phyloP scores from a whole-genome alignment of 352 stramenopile genomes.

The Blastocystis hominis region DNA sequence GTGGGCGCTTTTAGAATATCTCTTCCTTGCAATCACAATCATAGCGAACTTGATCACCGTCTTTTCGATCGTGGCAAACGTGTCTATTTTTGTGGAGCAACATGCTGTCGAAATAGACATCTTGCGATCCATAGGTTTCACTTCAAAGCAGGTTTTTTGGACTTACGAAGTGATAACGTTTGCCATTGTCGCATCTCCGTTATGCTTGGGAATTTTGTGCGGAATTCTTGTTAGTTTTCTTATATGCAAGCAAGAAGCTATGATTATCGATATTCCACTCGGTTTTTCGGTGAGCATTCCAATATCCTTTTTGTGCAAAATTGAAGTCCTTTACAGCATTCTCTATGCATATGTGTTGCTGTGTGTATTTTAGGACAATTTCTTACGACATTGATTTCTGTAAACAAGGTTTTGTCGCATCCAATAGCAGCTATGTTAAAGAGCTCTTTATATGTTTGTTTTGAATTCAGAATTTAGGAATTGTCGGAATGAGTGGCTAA shows the following conservation, averaged over 20 bases:
- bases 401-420: not conserved
- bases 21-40: not conserved
- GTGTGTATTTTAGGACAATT: not conserved
- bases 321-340: not conserved
- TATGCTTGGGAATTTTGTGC: not conserved
- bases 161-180: not conserved
- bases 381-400: not conserved
- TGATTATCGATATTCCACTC: constrained; percentile 7
- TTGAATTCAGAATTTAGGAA: no score
- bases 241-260: not conserved
- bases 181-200: not conserved
- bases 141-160: not conserved
- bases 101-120: not conserved
- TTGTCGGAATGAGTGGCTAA: no score
- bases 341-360: not conserved
- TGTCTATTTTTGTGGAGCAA: not conserved
- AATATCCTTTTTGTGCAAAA: not conserved
- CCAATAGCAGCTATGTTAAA: not conserved
- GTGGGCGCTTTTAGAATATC: not conserved
- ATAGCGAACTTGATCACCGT: not conserved
- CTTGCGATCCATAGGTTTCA: not conserved
- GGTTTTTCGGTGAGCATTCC: not conserved
- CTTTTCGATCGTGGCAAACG: not conserved
- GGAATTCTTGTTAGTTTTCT: not conserved
- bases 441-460: no score